These are phyloP conservation scores for Euphrasia confusa DNA, from an alignment of 257 asterid species.

Conservation along the genomic window DNA sequence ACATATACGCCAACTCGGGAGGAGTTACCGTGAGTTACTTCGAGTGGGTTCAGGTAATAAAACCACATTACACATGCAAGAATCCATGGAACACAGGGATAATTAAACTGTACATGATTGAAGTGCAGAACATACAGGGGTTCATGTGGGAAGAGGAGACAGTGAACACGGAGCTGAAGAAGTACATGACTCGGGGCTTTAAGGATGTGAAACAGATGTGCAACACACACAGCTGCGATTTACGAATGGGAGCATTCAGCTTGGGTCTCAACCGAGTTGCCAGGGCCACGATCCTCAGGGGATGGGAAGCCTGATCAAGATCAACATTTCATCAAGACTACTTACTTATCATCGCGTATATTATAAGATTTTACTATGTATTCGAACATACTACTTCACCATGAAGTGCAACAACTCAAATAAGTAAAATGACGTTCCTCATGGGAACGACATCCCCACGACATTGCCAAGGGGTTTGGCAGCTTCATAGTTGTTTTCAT, in stretches of 20 bases:
- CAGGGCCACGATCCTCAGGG: conserved; percentile 74
- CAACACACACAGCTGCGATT: conserved; percentile 62
- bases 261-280: conserved; percentile 92
- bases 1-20: conserved; percentile 75
- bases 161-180: conserved; percentile 74
- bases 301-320: conserved; percentile 73
- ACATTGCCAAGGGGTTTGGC: neutral
- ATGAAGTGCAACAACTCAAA: too few relatives aligned
- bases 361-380: too few relatives aligned
- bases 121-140: conserved; percentile 78
- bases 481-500: neutral
- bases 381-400: too few relatives aligned
- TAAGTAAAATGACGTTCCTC: too few relatives aligned
- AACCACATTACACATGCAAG: neutral
- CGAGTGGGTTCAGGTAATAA: conserved; percentile 86
- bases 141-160: conserved; percentile 96
- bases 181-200: conserved; percentile 70
- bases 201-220: conserved; percentile 78
- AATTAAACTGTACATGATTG: too few relatives aligned
- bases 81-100: neutral
- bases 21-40: conserved; percentile 85
- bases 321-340: too few relatives aligned
- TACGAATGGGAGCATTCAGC: conserved; percentile 93
- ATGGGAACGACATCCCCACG: neutral
- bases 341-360: too few relatives aligned